Evolutionary conservation across 2,329 filamentous ascomycete species (phyloP), one percentile per base, ranked within the genome.

Genomic region (Arthrobotrys entomopaga): DNA sequence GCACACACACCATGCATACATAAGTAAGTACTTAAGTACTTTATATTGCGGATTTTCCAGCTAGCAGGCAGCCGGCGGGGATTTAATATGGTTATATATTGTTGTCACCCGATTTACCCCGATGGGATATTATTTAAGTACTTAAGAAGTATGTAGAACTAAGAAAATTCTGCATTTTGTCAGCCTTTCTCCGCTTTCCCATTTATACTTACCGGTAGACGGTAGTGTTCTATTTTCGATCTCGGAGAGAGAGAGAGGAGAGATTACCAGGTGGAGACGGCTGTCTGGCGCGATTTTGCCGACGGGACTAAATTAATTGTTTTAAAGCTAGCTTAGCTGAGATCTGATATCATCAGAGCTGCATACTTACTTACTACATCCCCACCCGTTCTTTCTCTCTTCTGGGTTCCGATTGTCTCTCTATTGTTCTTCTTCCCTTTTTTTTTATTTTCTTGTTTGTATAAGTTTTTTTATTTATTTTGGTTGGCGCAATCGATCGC

Each of bases 371-470:
- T 4, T 7, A 34, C 40, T n/a, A n/a, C n/a, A 13, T 49, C 60
- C 60, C 52, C 60, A 56, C 50, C 34, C 56, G 56, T 65, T 34
- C 29, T n/a, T n/a, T n/a, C n/a, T n/a, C n/a, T n/a, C n/a, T n/a
- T n/a, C n/a, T n/a, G n/a, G n/a, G n/a, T n/a, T n/a, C n/a, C n/a
- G n/a, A n/a, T n/a, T n/a, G n/a, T n/a, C n/a, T n/a, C n/a, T n/a
- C n/a, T n/a, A n/a, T n/a, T n/a, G n/a, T n/a, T n/a, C n/a, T n/a
- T n/a, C n/a, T n/a, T n/a, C n/a, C n/a, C n/a, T n/a, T n/a, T n/a
- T n/a, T n/a, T n/a, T n/a, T n/a, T n/a, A n/a, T n/a, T n/a, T n/a
- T n/a, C n/a, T n/a, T n/a, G n/a, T n/a, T n/a, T n/a, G n/a, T n/a
- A n/a, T n/a, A n/a, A n/a, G n/a, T n/a, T n/a, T n/a, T n/a, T n/a